Evolutionary conservation across 495 filamentous ascomycete genomes (phyloP).

Genomic region (Sabuloglossum arenarium): DNA sequence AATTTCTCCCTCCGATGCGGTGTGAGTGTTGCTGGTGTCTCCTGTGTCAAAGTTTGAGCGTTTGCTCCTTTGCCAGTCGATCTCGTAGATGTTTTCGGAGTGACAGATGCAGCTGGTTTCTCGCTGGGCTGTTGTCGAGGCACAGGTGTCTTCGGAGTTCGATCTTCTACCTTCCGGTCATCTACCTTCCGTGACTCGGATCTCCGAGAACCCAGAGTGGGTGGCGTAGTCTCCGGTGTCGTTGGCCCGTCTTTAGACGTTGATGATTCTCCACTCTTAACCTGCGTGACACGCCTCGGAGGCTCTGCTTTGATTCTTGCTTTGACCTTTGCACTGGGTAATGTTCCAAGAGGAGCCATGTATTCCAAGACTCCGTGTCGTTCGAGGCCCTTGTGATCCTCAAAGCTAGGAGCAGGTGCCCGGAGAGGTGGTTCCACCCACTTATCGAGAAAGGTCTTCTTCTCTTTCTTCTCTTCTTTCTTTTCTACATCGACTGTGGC

Average conservation of each 20-base stretch:
- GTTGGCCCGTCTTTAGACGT: not conserved
- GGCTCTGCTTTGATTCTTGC: conserved; percentile 16
- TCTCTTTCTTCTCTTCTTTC: conserved; percentile 11
- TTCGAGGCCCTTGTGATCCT: conserved; percentile 37
- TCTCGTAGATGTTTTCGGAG: conserved; percentile 3
- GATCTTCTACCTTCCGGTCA: conserved; percentile 14
- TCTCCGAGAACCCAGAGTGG: conserved; percentile 9
- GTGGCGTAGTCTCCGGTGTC: conserved; percentile 8
- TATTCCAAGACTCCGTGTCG: conserved; percentile 42
- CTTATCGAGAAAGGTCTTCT: conserved; percentile 24
- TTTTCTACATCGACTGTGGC: conserved; percentile 10
- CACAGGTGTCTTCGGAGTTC: conserved; percentile 7
- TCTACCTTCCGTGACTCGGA: conserved; percentile 18
- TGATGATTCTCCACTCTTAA: not conserved
- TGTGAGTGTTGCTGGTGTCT: conserved; percentile 16
- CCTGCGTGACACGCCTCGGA: conserved; percentile 8
- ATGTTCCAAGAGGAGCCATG: conserved; percentile 47
- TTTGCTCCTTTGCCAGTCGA: conserved; percentile 3
- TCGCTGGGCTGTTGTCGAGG: conserved; percentile 8
- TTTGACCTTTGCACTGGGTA: conserved; percentile 31
- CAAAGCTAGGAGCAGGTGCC: conserved; percentile 42
- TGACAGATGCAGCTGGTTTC: conserved; percentile 8
- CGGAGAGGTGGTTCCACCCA: conserved; percentile 57
- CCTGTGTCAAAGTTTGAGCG: conserved; percentile 7
- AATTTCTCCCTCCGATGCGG: conserved; percentile 16